phyloP scores from a whole-genome alignment of 106 monocot species.

The Gastrodia elata region DNA sequence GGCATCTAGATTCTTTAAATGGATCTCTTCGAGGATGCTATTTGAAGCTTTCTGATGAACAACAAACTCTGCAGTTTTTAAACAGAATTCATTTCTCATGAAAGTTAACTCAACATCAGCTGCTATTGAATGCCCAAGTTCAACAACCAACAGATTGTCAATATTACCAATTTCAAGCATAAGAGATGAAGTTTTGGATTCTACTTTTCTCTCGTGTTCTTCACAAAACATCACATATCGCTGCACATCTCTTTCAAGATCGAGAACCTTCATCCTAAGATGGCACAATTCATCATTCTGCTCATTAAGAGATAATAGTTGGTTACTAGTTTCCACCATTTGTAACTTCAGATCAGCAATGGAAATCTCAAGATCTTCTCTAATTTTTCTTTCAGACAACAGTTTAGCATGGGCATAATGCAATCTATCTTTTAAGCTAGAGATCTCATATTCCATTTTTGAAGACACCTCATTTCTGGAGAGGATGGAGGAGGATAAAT shows the following conservation, averaged over 20 bases:
- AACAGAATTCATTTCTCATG: constrained; percentile 30
- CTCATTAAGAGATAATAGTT: constrained; percentile 39
- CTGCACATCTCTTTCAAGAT: constrained; percentile 52
- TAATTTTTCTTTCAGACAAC: constrained; percentile 25
- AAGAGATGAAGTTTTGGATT: constrained; percentile 23
- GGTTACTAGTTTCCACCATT: constrained; percentile 37
- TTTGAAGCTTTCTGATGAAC: constrained; percentile 18
- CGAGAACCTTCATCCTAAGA: constrained; percentile 30
- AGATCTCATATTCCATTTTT: constrained; percentile 52
- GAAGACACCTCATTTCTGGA: constrained; percentile 19
- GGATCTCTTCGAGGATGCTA: constrained; percentile 24
- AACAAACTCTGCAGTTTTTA: constrained; percentile 17
- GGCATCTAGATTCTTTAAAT: constrained; percentile 23
- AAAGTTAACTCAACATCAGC: constrained; percentile 51
- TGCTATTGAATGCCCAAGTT: constrained; percentile 28
- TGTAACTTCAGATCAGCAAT: constrained; percentile 46
- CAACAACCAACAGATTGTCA: constrained; percentile 33
- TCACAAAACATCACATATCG: constrained; percentile 20
- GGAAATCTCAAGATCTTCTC: constrained; percentile 38
- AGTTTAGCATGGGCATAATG: constrained; percentile 20
- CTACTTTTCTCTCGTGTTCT: constrained; percentile 27
- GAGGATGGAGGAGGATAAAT: constrained; percentile 25
- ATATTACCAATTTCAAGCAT: constrained; percentile 23
- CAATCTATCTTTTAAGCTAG: constrained; percentile 32
- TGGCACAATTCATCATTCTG: constrained; percentile 35